Base-by-base conservation (phyloP, 371 early-diverging fungal genomes). In the Entomophthora muscae region DNA sequence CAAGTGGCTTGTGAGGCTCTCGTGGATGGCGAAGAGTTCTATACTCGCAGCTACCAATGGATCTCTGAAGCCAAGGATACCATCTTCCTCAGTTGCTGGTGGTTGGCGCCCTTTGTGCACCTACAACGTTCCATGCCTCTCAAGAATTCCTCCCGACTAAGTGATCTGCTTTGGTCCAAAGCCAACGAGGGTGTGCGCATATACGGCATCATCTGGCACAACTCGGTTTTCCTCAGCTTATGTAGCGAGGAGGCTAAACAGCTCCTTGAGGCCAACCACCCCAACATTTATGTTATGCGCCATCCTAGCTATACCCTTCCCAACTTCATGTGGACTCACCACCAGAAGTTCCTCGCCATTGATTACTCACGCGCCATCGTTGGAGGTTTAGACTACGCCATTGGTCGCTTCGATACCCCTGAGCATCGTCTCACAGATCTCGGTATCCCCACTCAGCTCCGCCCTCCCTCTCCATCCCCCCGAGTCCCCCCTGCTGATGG, bases 11-110 rank as follows among this genome's bases (percentile, higher is more conserved):
- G 58, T n/a, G 58, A 58, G 28, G 22, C 58, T 7, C 17, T 58
- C 13, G 58, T 58, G 24, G 58, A 58, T n/a, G 58, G 58, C 58
- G 30, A 58, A 32, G 58, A 58, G 17, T 58, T 58, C 30, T 58
- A 22, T n/a, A 22, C 24, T 13, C 24, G 30, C 24, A 26, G 27
- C 30, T 32, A 28, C 30, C 17, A 24, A 17, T 58, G 21, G 17
- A 58, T 58, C 24, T 17, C 24, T 5, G 58, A 28, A 7, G 58
- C 58, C 30, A 58, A 24, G 17, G 27, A 58, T n/a, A 28, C 58
- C 30, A 58, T 58, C 24, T 58, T 58, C 22, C 24, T 58, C 7
- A 58, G 58, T 27, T n/a, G 27, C 17, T 58, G 58, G 58, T 58
- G 58, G 58, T 27, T 58, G 10, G 30, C 28, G 17, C 58, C 58